A percentile compares a stretch with the other conserved stretches of the same genome.
Evolutionary conservation across 1,284 basidiomycete species (phyloP).

Genomic region (Trametes hirsuta): DNA sequence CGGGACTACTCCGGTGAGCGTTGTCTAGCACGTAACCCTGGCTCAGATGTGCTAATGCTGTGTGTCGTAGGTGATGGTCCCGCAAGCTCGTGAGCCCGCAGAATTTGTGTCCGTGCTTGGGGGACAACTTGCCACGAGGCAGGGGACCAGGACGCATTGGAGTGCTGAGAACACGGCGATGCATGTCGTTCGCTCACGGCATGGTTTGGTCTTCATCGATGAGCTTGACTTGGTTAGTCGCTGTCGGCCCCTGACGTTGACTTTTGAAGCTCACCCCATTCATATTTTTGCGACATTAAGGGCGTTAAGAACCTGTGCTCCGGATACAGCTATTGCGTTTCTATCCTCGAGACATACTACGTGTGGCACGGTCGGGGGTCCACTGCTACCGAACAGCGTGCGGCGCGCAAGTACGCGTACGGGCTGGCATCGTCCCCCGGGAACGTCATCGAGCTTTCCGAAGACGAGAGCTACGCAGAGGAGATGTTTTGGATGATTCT

Average conservation of each 20-base stretch:
- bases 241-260: no score
- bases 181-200: constrained; percentile 63
- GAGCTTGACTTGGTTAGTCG: constrained; percentile 68
- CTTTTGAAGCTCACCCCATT: neutral
- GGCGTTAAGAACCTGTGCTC: constrained; percentile 72
- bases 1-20: constrained; percentile 58
- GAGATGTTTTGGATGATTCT: constrained; percentile 86
- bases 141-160: constrained; percentile 77
- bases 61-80: constrained; percentile 46
- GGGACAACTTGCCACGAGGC: constrained; percentile 65
- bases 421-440: constrained; percentile 44
- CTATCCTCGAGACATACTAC: constrained; percentile 69
- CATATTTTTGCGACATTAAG: constrained; percentile 39
- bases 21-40: neutral
- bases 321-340: constrained; percentile 76
- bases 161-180: constrained; percentile 77
- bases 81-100: constrained; percentile 63
- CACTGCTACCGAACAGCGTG: constrained; percentile 54
- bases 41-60: neutral
- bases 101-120: constrained; percentile 67
- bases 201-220: constrained; percentile 64
- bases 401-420: constrained; percentile 62
- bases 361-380: constrained; percentile 81
- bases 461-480: constrained; percentile 64
- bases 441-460: constrained; percentile 55